Conservation (phyloP, 2,329 filamentous ascomycete genomes). For the Fusarium graminum region DNA sequence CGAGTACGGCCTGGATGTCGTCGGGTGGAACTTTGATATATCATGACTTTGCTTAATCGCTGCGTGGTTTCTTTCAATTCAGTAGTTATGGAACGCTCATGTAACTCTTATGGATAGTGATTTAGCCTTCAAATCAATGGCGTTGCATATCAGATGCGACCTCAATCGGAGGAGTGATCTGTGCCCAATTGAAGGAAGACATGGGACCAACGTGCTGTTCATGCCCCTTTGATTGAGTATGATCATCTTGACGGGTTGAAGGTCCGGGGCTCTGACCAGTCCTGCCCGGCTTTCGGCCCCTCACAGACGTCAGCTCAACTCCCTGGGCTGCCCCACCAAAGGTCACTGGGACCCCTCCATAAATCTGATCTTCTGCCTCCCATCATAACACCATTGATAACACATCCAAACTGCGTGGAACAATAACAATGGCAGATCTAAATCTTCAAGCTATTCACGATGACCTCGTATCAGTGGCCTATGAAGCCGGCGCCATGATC, state of each 20-base stretch:
- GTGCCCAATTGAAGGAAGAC: slow-evolving; percentile 13
- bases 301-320: slow-evolving; percentile 21
- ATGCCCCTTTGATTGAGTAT: slow-evolving; percentile 1
- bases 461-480: slow-evolving; percentile 69
- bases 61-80: slow-evolving; percentile 24
- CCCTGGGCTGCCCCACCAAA: slow-evolving; percentile 39
- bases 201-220: slow-evolving; percentile 12
- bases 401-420: slow-evolving; percentile 1
- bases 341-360: slow-evolving; percentile 42
- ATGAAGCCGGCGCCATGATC: slow-evolving; percentile 75
- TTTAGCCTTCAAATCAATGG: slow-evolving; percentile 26
- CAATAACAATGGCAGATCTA: slow-evolving; percentile 63
- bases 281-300: slow-evolving; percentile 33
- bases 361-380: slow-evolving; percentile 28
- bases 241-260: slow-evolving; percentile 5
- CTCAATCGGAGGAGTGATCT: neutral
- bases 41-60: slow-evolving; percentile 29
- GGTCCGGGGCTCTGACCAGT: slow-evolving; percentile 22
- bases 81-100: slow-evolving; percentile 29
- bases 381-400: slow-evolving; percentile 10
- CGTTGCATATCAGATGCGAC: slow-evolving; percentile 30
- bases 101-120: slow-evolving; percentile 23
- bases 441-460: slow-evolving; percentile 73
- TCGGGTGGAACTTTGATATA: slow-evolving; percentile 43
- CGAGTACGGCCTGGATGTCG: slow-evolving; percentile 21